Evolutionary conservation across 1,284 basidiomycete genomes (phyloP).

Genomic region (Waitea zeae): DNA sequence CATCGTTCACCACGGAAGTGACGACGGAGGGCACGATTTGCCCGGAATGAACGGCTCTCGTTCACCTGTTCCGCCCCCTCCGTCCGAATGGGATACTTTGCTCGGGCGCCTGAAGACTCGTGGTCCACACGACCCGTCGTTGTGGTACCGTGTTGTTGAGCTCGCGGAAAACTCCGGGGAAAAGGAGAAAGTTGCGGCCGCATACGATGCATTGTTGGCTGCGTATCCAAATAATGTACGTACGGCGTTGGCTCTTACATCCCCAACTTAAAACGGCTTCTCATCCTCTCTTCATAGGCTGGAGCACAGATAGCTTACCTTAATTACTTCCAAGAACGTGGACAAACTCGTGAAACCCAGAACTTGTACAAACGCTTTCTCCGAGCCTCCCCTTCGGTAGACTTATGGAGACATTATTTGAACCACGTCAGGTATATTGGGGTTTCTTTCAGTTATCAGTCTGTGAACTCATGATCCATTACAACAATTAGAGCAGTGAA

Average conservation of each 20-base stretch:
- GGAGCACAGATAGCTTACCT: conserved; percentile 71
- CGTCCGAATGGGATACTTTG: conserved; percentile 29
- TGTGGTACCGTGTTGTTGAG: conserved; percentile 52
- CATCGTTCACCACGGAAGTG: no score
- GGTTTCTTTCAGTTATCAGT: conserved; percentile 3
- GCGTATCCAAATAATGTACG: conserved; percentile 68
- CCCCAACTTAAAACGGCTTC: conserved; percentile 7
- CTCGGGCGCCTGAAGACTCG: conserved; percentile 24
- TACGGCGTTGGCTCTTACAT: conserved; percentile 10
- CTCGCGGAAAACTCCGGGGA: conserved; percentile 51
- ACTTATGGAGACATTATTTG: conserved; percentile 78
- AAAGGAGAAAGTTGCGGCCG: conserved; percentile 45
- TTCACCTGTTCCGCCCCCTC: no score
- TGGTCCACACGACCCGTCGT: conserved; percentile 43
- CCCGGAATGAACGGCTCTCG: no score
- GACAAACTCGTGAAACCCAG: conserved; percentile 55
- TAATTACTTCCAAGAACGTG: conserved; percentile 54
- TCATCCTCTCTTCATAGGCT: conserved; percentile 24
- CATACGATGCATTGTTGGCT: conserved; percentile 60
- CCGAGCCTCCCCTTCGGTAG: conserved; percentile 67
- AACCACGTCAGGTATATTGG: conserved; percentile 59
- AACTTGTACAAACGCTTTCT: conserved; percentile 70
- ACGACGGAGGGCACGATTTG: no score
- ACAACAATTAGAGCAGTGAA: conserved; percentile 17
- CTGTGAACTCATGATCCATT: conserved; percentile 4